Conservation (phyloP, 176 grass and related monocot species). For the Poa pratensis region DNA sequence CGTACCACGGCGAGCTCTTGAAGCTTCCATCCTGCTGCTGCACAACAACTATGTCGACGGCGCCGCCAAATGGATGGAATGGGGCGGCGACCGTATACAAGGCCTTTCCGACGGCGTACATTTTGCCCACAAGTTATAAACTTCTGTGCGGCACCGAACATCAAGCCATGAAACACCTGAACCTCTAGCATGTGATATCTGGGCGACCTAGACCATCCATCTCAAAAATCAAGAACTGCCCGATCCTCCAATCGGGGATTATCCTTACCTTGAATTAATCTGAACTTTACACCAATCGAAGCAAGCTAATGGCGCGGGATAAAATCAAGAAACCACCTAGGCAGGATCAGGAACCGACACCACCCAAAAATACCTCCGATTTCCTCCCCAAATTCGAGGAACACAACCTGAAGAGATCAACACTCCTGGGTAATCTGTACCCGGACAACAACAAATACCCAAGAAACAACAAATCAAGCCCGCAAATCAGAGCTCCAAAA, state of each 20-base stretch:
- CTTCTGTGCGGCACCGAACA: constrained; percentile 33
- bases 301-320: neutral
- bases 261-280: neutral
- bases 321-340: constrained; percentile 5
- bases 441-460: neutral
- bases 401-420: constrained; percentile 1
- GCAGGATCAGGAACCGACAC: constrained; percentile 32
- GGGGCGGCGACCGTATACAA: constrained; percentile 71
- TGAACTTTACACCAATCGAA: constrained; percentile 19
- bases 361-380: neutral
- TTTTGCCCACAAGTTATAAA: constrained; percentile 38
- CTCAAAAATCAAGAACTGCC: constrained; percentile 26
- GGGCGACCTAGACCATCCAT: neutral
- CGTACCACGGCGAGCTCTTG: constrained; percentile 96
- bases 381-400: constrained; percentile 10
- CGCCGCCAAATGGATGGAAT: constrained; percentile 92
- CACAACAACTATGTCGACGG: constrained; percentile 79
- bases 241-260: neutral
- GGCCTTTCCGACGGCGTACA: constrained; percentile 77
- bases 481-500: neutral
- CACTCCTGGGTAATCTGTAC: constrained; percentile 5
- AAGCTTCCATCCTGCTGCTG: constrained; percentile 91
- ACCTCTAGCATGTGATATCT: constrained; percentile 21
- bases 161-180: constrained; percentile 36
- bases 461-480: neutral